Percentiles rank a stretch among this genome's conserved stretches.
These are phyloP conservation scores for Lentinula raphanica DNA, from an alignment of 768 basidiomycete species.

Conservation along the genomic window DNA sequence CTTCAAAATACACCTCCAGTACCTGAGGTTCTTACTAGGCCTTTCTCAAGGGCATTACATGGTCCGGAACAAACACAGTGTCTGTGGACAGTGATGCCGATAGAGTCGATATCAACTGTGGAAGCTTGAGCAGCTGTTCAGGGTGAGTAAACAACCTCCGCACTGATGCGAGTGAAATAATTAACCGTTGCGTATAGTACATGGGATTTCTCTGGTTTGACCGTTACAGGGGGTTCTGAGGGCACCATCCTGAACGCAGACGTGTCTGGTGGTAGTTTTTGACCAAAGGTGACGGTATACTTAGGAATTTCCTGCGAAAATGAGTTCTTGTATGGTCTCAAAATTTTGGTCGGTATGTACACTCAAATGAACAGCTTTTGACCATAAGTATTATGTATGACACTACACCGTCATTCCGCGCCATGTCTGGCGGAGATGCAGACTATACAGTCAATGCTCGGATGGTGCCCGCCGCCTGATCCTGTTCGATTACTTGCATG, in stretches of 20 bases:
- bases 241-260: neutral
- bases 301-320: too few relatives aligned
- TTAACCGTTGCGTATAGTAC: neutral
- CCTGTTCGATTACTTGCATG: too few relatives aligned
- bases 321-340: too few relatives aligned
- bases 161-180: neutral
- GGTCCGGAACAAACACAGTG: slow-evolving; percentile 3
- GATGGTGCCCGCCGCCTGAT: too few relatives aligned
- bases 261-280: slow-evolving; percentile 5
- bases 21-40: too few relatives aligned
- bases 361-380: too few relatives aligned
- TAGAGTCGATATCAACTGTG: slow-evolving; percentile 5
- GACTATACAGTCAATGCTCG: too few relatives aligned
- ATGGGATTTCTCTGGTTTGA: slow-evolving; percentile 3
- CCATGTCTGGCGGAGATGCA: too few relatives aligned
- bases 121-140: slow-evolving; percentile 3
- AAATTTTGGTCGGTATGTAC: too few relatives aligned
- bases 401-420: too few relatives aligned
- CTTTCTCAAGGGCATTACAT: neutral
- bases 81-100: slow-evolving; percentile 2
- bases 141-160: neutral
- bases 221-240: neutral
- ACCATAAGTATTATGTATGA: too few relatives aligned
- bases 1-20: neutral
- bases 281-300: too few relatives aligned